Percentiles rank a stretch among this genome's conserved stretches.
Conservation (phyloP, 805 yeast species). For the Hanseniaspora mollemarum region DNA sequence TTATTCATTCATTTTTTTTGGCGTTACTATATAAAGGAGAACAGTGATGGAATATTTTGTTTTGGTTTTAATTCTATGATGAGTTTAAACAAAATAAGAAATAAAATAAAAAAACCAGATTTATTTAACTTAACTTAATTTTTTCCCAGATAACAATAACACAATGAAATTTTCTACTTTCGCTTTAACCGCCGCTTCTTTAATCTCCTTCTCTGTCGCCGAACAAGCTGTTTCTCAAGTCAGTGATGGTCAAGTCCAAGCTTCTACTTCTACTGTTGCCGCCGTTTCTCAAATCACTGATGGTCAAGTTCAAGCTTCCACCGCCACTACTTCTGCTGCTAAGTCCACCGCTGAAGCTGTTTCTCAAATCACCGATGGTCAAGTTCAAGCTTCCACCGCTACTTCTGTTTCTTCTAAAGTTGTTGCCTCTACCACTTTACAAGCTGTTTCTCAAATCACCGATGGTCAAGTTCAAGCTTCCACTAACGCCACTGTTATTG, state of each 20-base stretch:
- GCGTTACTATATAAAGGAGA: no score
- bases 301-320: conserved; percentile 38
- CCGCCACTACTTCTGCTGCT: conserved; percentile 25
- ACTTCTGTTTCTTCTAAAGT: conserved; percentile 15
- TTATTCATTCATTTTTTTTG: no score
- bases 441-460: conserved; percentile 27
- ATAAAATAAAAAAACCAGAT: neutral
- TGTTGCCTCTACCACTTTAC: conserved; percentile 23
- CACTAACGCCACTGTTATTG: conserved; percentile 17
- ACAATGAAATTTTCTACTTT: conserved; percentile 29
- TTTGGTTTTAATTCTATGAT: no score
- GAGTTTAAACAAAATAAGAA: no score
- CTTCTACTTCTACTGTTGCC: conserved; percentile 23
- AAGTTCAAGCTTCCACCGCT: conserved; percentile 32
- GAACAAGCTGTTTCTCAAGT: conserved; percentile 26
- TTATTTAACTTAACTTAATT: neutral
- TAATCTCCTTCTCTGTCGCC: conserved; percentile 43
- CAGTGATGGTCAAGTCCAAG: conserved; percentile 39
- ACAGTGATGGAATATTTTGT: no score
- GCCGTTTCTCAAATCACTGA: conserved; percentile 31
- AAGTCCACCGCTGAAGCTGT: conserved; percentile 18
- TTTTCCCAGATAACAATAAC: neutral
- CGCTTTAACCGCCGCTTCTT: conserved; percentile 53
- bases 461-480: conserved; percentile 39
- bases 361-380: conserved; percentile 35